phyloP scores from a whole-genome alignment of 176 grass and related monocot species.

The Bromus sterilis region DNA sequence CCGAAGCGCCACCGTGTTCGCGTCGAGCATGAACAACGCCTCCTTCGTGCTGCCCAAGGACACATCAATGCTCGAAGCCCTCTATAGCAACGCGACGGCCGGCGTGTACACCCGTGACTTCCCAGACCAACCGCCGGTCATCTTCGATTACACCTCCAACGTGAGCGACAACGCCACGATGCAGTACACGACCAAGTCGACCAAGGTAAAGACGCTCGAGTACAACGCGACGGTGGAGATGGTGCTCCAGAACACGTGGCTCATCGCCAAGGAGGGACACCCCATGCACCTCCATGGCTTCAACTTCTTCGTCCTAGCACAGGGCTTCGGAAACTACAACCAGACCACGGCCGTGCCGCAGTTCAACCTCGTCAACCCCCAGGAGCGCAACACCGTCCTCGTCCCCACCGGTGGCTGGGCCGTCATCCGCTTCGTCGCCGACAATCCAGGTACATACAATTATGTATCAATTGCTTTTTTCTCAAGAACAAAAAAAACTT shows the following conservation, averaged over 20 bases:
- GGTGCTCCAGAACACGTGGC: conserved; percentile 71
- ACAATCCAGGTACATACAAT: conserved; percentile 57
- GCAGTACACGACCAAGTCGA: conserved; percentile 33
- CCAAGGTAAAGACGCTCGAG: conserved; percentile 37
- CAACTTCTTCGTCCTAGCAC: conserved; percentile 68
- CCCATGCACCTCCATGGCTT: conserved; percentile 67
- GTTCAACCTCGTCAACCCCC: conserved; percentile 52
- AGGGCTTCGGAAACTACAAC: conserved; percentile 69
- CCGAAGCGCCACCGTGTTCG: neutral
- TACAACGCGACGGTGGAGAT: conserved; percentile 63
- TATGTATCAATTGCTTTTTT: too few species aligned
- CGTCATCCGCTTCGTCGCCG: conserved; percentile 48
- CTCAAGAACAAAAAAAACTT: too few species aligned
- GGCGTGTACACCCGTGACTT: conserved; percentile 61
- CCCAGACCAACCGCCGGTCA: conserved; percentile 34
- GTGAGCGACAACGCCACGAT: neutral
- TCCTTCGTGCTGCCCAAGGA: conserved; percentile 38
- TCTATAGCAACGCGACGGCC: neutral
- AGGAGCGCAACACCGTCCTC: conserved; percentile 73
- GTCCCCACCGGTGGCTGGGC: conserved; percentile 54
- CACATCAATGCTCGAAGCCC: conserved; percentile 54
- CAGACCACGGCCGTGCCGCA: neutral
- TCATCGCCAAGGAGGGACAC: conserved; percentile 58
- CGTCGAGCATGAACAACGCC: conserved; percentile 75
- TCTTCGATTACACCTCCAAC: conserved; percentile 46